Percentiles rank a stretch among this genome's conserved stretches.
These are phyloP conservation scores for Cyclotella kingstonii DNA, from an alignment of 108 stramenopile species.

Conservation along the genomic window DNA sequence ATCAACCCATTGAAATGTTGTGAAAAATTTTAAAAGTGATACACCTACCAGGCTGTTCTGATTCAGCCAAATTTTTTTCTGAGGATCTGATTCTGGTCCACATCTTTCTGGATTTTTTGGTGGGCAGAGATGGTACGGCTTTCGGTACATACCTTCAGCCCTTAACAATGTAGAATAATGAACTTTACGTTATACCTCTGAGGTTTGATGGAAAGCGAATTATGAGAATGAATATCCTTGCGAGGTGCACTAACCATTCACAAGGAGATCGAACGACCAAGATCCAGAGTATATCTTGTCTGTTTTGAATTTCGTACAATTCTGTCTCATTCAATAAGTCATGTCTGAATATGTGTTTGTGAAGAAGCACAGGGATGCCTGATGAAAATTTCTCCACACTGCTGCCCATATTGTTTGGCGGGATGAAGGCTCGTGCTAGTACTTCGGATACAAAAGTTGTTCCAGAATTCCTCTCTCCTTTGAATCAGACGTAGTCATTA, in stretches of 20 bases:
- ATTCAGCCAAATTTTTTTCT: conserved; percentile 38
- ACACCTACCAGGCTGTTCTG: conserved; percentile 25
- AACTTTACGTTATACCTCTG: no score
- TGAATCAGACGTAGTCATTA: neutral
- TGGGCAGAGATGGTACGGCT: conserved; percentile 48
- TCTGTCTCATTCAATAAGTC: conserved; percentile 41
- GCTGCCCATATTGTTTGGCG: conserved; percentile 29
- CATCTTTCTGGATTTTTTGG: conserved; percentile 38
- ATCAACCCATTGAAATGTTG: conserved; percentile 33
- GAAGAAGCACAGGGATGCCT: conserved; percentile 36
- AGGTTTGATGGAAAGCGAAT: no score
- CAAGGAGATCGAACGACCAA: conserved; percentile 50
- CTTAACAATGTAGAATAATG: neutral
- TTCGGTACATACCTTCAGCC: conserved; percentile 48
- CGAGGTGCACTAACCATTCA: conserved; percentile 23
- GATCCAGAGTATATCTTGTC: conserved; percentile 44
- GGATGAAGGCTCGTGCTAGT: conserved; percentile 39
- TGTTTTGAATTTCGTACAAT: conserved; percentile 24
- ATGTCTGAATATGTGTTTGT: conserved; percentile 51
- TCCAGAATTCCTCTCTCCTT: conserved; percentile 36
- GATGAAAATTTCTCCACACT: conserved; percentile 27
- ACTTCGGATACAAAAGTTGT: conserved; percentile 44
- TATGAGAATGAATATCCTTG: neutral
- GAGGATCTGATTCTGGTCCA: conserved; percentile 21
- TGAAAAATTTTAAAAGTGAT: conserved; percentile 31